These are phyloP conservation scores for Pseudofabraea citricarpa DNA, from an alignment of 2,329 filamentous ascomycete genomes.

Conservation along the genomic window DNA sequence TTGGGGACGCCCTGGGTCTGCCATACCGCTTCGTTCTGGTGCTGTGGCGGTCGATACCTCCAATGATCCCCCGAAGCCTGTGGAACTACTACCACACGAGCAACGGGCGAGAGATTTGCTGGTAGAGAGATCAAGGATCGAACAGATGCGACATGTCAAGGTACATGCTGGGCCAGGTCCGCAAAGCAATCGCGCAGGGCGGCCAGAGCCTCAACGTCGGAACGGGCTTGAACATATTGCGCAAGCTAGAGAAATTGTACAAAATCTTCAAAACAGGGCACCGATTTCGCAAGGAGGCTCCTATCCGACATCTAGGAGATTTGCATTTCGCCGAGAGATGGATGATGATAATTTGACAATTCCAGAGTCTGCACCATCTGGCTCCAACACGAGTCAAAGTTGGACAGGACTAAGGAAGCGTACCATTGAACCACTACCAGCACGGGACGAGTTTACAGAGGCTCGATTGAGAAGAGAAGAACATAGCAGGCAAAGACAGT, in stretches of 20 bases:
- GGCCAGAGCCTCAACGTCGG: constrained; percentile 13
- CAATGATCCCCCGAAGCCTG: background rate
- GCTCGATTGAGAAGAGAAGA: constrained; percentile 21
- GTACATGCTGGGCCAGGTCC: constrained; percentile 19
- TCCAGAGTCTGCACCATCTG: too few species aligned
- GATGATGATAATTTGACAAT: too few species aligned
- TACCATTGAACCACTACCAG: too few species aligned
- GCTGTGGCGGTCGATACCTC: background rate
- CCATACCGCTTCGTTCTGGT: too few species aligned
- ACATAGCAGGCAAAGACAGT: constrained; percentile 15
- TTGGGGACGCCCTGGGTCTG: too few species aligned
- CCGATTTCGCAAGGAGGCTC: too few species aligned
- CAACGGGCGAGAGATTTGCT: constrained; percentile 19
- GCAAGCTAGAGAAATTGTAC: background rate
- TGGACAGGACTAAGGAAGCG: too few species aligned
- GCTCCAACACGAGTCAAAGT: too few species aligned
- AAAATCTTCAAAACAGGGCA: too few species aligned
- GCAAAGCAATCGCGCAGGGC: constrained; percentile 18
- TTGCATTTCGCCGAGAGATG: too few species aligned
- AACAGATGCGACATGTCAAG: constrained; percentile 3
- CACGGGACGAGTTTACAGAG: constrained; percentile 10
- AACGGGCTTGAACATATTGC: background rate
- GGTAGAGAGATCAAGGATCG: constrained; percentile 8
- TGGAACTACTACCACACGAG: constrained; percentile 21
- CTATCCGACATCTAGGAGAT: too few species aligned